Base-by-base conservation (phyloP, 306 rosid species). In the Quercus gilva region DNA sequence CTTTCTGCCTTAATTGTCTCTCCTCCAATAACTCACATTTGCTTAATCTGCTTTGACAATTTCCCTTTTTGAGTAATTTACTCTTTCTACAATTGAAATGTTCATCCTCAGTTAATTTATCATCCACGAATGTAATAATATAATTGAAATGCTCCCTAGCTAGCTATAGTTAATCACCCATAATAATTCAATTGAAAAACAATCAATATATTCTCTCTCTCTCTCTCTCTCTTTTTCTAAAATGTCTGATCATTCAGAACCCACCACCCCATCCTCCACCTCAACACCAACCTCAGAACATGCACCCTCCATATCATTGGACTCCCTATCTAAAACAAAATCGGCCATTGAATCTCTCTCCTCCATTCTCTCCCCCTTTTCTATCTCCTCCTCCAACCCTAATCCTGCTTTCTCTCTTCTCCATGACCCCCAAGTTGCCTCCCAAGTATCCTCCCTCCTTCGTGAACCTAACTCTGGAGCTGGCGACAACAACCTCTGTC, bases 401-500 rank as follows among this genome's bases (percentile, higher is more conserved):
- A 49, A 49, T 37, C 74, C 89, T 23, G 72, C 85, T n/a, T 65
- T 55, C 70, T 75, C 87, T 20, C 90, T 89, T 81, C 92, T 90
- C 83, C 76, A 74, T 55, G 85, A 90, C 84, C 71, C 79, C 15
- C 12, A 71, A 53, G 33, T 79, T 10, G 80, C 85, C 76, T n/a
- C 87, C 78, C 56, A 71, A 6, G 88, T 94, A 78, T 84, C 88
- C 68, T 0, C 83, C 81, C 97, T 91, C 81, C 97, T 92, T 86
- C 88, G 89, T 61, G 33, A 74, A 2, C 87, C 94, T 0, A 69
- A 85, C 89, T 91, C 97, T 73, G 97, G 97, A 70, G 37, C 91
- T 19, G 91, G 97, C 43, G 90, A 91, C 74, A 88, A 91, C 89
- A 80, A 84, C 59, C 90, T 92, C 70, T 94, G 97, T 63, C 92